phyloP scores from a whole-genome alignment of 148 eudicot genomes.

The Heliosperma pusillum region DNA sequence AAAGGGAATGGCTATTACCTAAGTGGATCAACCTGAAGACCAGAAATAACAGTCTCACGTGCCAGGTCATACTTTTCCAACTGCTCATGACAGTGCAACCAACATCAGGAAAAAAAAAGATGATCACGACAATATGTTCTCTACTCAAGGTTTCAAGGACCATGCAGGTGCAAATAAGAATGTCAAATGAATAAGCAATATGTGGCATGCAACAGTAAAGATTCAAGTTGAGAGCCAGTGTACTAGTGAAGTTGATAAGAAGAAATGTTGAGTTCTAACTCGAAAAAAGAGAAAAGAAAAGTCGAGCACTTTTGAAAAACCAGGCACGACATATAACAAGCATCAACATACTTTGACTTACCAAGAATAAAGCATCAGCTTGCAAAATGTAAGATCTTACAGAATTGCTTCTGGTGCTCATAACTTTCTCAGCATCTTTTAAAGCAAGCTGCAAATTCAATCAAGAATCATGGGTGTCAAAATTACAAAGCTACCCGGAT shows the following conservation, averaged over 20 bases:
- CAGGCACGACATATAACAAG: neutral
- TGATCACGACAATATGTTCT: neutral
- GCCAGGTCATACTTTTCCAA: slow-evolving; percentile 78
- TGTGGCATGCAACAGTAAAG: neutral
- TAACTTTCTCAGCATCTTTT: slow-evolving; percentile 89
- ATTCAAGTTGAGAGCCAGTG: neutral
- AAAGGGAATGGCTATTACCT: slow-evolving; percentile 40
- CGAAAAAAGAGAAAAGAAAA: neutral
- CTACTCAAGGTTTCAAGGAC: neutral
- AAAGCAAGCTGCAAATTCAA: slow-evolving; percentile 68
- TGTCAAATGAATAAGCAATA: neutral
- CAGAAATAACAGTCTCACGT: slow-evolving; percentile 58
- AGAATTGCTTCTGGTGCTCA: slow-evolving; percentile 41
- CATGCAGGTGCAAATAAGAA: neutral
- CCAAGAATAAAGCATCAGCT: slow-evolving; percentile 82
- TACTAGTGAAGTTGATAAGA: neutral
- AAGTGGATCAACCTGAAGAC: slow-evolving; percentile 81
- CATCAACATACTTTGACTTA: slow-evolving; percentile 28
- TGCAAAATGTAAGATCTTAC: slow-evolving; percentile 52
- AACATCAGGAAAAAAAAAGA: slow-evolving; percentile 11
- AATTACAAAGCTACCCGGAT: neutral
- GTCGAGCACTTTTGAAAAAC: neutral
- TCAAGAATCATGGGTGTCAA: neutral
- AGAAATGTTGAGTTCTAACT: neutral
- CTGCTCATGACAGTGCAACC: slow-evolving; percentile 44